Percentiles rank a stretch among this genome's conserved stretches.
These are phyloP conservation scores for Hirsutella minnesotensis DNA, from an alignment of 2,329 filamentous ascomycete species.

Conservation along the genomic window DNA sequence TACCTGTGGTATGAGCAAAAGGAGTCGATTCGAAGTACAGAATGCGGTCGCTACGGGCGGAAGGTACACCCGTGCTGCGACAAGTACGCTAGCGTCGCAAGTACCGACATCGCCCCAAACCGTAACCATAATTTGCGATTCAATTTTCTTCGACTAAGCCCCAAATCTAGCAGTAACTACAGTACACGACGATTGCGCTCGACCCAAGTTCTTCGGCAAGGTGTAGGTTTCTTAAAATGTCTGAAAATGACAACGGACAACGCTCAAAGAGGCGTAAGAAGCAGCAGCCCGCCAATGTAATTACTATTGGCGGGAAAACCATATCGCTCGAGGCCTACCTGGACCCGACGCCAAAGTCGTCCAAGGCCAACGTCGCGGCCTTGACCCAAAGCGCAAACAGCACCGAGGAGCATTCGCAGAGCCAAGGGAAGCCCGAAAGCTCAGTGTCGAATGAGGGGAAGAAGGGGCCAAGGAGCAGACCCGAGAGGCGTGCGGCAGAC, in stretches of 20 bases:
- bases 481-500: not conserved
- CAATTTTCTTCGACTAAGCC: too few relatives aligned
- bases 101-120: too few relatives aligned
- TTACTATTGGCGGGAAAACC: slow-evolving; percentile 35
- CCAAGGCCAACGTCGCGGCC: slow-evolving; percentile 6
- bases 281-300: slow-evolving; percentile 18
- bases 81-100: too few relatives aligned
- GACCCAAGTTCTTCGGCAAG: too few relatives aligned
- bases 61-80: too few relatives aligned
- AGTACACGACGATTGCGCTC: too few relatives aligned
- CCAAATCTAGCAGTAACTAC: too few relatives aligned
- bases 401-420: not conserved
- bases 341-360: slow-evolving; percentile 18
- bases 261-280: slow-evolving; percentile 27
- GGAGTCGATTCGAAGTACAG: too few relatives aligned
- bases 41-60: too few relatives aligned
- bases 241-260: slow-evolving; percentile 3
- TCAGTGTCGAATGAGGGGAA: not conserved
- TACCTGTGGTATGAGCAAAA: too few relatives aligned
- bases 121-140: too few relatives aligned
- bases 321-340: slow-evolving; percentile 40
- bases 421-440: not conserved
- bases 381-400: not conserved
- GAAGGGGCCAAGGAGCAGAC: not conserved
- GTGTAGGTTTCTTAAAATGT: not conserved